Evolutionary conservation across 108 stramenopile species (phyloP).

Genomic region (Nitzschia putrida): DNA sequence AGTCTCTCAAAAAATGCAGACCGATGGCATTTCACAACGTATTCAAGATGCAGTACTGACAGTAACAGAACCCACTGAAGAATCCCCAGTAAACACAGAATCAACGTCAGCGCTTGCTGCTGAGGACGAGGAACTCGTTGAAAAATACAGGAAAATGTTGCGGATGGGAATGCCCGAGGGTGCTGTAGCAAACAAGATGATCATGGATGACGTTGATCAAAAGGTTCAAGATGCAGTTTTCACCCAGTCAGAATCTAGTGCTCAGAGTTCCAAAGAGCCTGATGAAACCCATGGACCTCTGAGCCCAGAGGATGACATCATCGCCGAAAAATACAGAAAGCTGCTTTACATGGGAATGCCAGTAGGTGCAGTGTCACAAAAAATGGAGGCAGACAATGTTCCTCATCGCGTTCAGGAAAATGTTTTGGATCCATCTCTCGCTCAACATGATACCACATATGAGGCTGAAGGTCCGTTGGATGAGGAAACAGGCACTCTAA

Average conservation of each 20-base stretch:
- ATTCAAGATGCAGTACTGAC: constrained; percentile 25
- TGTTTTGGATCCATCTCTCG: not conserved
- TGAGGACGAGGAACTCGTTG: constrained; percentile 35
- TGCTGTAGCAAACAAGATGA: constrained; percentile 39
- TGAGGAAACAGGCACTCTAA: not conserved
- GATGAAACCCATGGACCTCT: not conserved
- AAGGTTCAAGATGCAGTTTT: constrained; percentile 36
- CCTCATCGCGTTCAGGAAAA: constrained; percentile 6
- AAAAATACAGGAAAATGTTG: constrained; percentile 31
- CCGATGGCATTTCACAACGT: constrained; percentile 16
- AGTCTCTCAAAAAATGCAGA: constrained; percentile 23
- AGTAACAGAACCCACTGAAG: not conserved
- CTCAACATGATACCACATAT: not conserved
- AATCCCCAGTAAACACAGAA: not conserved
- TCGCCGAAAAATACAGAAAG: constrained; percentile 25
- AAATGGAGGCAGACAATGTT: constrained; percentile 16
- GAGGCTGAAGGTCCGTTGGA: not conserved
- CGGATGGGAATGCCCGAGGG: constrained; percentile 45
- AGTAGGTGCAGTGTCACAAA: constrained; percentile 26
- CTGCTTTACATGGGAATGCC: constrained; percentile 48
- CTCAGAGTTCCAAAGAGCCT: not conserved
- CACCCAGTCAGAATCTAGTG: not conserved
- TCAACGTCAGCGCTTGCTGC: not conserved
- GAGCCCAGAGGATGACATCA: constrained; percentile 24
- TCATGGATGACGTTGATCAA: constrained; percentile 19